Evolutionary conservation across 2,329 filamentous ascomycete genomes (phyloP), one percentile per base, ranked within the genome.

Genomic region (Tympanopsis confertula): DNA sequence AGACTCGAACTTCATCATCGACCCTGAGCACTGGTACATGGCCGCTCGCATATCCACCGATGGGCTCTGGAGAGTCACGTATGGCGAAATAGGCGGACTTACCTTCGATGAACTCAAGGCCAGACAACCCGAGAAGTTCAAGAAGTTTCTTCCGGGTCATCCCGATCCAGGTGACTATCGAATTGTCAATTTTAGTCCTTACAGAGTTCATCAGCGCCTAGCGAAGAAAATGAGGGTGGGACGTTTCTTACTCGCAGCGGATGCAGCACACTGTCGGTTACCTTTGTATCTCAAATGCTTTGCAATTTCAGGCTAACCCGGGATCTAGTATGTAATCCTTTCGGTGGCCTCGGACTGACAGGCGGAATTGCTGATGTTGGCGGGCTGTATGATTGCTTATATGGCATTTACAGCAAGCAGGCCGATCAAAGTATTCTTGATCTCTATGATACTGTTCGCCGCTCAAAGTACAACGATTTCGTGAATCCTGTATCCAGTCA

Each of bases 211-310:
- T 42, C 67, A 71, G 48, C 55, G 68, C 19, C 64, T 64, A 38
- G 66, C 64, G 2, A 57, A 60, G 17, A 61, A 52, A 26, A 67
- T 71, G 47, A 51, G 66, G 5, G 61, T 66, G 1, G 67, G 66
- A 0, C 57, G 61, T 15, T 52, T 69, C 29, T n/a, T 68, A 13
- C 53, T 72, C 3, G 67, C 65, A 3, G 66, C 66, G 0, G 68
- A 71, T 47, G 67, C 68, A 13, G 68, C 66, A 5, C 68, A 73
- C 50, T 43, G 69, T n/a, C 69, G 66, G 45, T 69, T 69, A 42
- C 65, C 66, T 15, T 69, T 68, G 57, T 62, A 43, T 45, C 55
- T 51, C n/a, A 10, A 10, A n/a, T n/a, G 24, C 24, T n/a, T n/a
- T 10, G 10, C 24, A n/a, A 10, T 12, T 40, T 10, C 19, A 15